Evolutionary conservation across 768 basidiomycete species (phyloP).

Genomic region (Suillus hirtellus): DNA sequence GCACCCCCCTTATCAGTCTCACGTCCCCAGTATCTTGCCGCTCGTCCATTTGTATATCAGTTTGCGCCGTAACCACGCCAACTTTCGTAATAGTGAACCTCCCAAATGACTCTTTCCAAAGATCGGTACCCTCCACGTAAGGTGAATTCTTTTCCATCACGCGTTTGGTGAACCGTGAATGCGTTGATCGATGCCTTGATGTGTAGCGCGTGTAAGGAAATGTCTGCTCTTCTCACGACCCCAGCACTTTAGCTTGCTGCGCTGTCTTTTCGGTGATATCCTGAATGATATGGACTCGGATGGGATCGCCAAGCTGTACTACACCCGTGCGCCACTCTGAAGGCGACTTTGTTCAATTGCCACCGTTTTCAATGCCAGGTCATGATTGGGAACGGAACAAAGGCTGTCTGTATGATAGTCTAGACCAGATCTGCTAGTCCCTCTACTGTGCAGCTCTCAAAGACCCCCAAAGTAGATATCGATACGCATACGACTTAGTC

Average conservation of each 20-base stretch:
- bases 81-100: too few species aligned
- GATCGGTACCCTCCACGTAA: neutral
- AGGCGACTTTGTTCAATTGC: neutral
- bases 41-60: neutral
- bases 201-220: neutral
- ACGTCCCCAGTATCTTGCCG: neutral
- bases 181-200: too few species aligned
- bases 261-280: neutral
- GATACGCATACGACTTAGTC: neutral
- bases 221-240: neutral
- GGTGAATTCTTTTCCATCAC: too few species aligned
- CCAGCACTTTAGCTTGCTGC: neutral
- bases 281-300: neutral
- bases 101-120: too few species aligned
- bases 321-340: neutral
- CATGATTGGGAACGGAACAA: neutral
- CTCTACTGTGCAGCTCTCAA: neutral
- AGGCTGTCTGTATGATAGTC: neutral
- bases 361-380: neutral
- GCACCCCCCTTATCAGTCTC: neutral
- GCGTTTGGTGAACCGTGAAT: neutral
- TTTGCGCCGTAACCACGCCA: too few species aligned
- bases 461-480: too few species aligned
- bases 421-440: neutral
- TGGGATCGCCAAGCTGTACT: neutral